Evolutionary conservation across 352 stramenopile genomes (phyloP).

Genomic region (Globisporangium alternatum): DNA sequence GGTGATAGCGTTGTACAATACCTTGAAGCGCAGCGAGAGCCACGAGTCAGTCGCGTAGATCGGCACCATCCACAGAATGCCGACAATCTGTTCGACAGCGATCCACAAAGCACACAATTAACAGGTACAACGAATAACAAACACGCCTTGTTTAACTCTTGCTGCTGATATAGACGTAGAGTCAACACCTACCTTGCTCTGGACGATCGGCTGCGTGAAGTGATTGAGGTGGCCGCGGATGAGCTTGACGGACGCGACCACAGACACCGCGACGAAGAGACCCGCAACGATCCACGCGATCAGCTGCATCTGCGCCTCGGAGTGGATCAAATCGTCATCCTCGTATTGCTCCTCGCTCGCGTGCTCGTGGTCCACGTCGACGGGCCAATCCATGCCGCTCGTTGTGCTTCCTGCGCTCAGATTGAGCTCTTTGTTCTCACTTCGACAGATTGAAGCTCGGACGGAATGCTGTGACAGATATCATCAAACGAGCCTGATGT

Average conservation of each 20-base stretch:
- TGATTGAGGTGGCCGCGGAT: slow-evolving; percentile 91
- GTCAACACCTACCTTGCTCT: slow-evolving; percentile 87
- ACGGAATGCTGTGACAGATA: background rate
- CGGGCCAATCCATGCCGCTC: slow-evolving; percentile 11
- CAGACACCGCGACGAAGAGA: slow-evolving; percentile 86
- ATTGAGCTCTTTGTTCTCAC: background rate
- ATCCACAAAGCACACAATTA: slow-evolving; percentile 13
- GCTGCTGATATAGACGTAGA: too few relatives aligned
- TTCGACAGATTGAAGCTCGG: background rate
- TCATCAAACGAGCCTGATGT: background rate
- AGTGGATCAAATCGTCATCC: slow-evolving; percentile 17
- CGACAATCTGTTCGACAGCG: slow-evolving; percentile 87
- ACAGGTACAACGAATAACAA: background rate
- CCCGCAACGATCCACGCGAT: slow-evolving; percentile 86
- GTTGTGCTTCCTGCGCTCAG: background rate
- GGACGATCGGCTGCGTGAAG: slow-evolving; percentile 91
- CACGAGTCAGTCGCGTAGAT: slow-evolving; percentile 98
- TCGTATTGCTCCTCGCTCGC: slow-evolving; percentile 9
- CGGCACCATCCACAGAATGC: slow-evolving; percentile 98
- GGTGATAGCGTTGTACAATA: slow-evolving; percentile 8
- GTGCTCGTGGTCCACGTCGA: slow-evolving; percentile 1
- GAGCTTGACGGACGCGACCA: slow-evolving; percentile 88
- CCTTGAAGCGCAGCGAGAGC: slow-evolving; percentile 96
- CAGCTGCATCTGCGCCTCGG: slow-evolving; percentile 63
- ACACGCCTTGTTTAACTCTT: background rate